Base-by-base conservation (phyloP, 306 rosid species). In the Cicer cuneatum region DNA sequence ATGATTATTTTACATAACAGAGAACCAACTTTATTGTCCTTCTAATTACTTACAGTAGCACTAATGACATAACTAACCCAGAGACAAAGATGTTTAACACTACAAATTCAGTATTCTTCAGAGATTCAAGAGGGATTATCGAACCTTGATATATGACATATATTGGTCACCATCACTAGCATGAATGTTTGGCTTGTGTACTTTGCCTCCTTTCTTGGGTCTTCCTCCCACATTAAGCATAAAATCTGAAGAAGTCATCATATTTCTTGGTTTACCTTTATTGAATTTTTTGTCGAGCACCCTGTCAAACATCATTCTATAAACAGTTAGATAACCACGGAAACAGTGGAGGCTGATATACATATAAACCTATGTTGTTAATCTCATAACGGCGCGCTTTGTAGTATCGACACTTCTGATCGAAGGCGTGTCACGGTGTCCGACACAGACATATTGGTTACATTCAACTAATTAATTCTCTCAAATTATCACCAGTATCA, bases 121-220 rank as follows among this genome's bases (percentile, higher is more conserved):
- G 15, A 18, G 73, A 52, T 8, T 46, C 42, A 7, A 79, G 77
- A 49, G 73, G 53, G 49, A 80, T 48, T 46, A 83, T 72, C 87
- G 49, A 75, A 94, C 97, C 98, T 91, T 94, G 86, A 91, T 83
- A 87, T 85, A 94, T 73, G 98, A 94, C 97, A 94, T 94, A 64
- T 94, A 94, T 72, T 83, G 87, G 74, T 88, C 86, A 78, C 96
- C 88, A 53, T 91, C 95, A 37, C 75, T 86, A 40, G 85, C 80
- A 77, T 75, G 80, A 46, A 68, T 79, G 77, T 79, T 83, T 37
- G 58, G 88, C 75, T 77, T 84, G 18, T 61, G 81, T 53, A 71
- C 69, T 79, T 85, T 90, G 77, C 85, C 96, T 73, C 88, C 94
- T 79, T 78, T 87, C 71, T 72, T 82, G 40, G 78, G 66, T 71